Percentiles rank a stretch among this genome's conserved stretches.
Evolutionary conservation across 768 basidiomycete species (phyloP).

Genomic region (Suillus brevipes): DNA sequence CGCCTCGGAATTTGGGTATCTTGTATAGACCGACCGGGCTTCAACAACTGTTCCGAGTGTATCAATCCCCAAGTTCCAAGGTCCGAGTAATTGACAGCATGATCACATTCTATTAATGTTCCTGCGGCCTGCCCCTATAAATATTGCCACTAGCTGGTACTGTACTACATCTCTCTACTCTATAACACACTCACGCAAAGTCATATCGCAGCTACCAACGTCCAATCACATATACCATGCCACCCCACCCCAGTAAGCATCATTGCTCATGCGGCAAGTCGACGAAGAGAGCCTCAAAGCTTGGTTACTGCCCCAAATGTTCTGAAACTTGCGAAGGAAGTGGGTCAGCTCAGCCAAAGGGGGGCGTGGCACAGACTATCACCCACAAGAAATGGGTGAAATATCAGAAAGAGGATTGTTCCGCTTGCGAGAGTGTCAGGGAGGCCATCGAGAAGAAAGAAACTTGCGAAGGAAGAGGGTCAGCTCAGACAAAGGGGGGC

Average conservation of each 20-base stretch:
- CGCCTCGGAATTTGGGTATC: too few relatives aligned
- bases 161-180: too few relatives aligned
- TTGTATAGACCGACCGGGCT: too few relatives aligned
- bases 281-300: background rate
- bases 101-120: too few relatives aligned
- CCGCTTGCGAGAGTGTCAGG: background rate
- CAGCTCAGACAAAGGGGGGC: background rate
- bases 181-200: background rate
- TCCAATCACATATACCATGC: background rate
- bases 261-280: background rate
- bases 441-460: background rate
- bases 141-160: too few relatives aligned
- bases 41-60: too few relatives aligned
- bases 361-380: background rate
- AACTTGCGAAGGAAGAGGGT: background rate
- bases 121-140: too few relatives aligned
- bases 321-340: background rate
- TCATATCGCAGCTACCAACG: background rate
- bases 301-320: constrained; percentile 1
- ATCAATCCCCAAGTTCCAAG: too few relatives aligned
- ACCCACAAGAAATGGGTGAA: background rate
- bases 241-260: background rate
- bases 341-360: background rate
- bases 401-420: background rate
- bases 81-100: too few relatives aligned